Evolutionary conservation across 2,329 filamentous ascomycete species (phyloP).

Genomic region (Curvularia hawaiiensis): DNA sequence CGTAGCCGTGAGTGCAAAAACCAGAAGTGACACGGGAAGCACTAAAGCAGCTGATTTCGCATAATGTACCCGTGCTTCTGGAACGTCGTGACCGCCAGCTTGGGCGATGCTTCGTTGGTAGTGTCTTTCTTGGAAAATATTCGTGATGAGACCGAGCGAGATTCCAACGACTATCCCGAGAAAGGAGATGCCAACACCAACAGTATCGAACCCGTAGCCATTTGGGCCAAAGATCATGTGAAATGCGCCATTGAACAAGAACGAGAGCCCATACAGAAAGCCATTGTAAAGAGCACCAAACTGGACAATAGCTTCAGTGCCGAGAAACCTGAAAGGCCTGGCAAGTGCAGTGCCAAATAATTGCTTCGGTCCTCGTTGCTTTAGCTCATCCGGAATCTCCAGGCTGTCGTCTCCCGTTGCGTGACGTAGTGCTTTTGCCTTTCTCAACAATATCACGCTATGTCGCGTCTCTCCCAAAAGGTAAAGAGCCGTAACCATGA

Average conservation of each 20-base stretch:
- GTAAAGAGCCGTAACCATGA: constrained; percentile 48
- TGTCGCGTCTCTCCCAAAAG: constrained; percentile 53
- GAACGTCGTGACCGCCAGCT: constrained; percentile 43
- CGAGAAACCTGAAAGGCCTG: constrained; percentile 55
- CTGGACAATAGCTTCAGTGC: constrained; percentile 55
- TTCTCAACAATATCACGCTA: constrained; percentile 50
- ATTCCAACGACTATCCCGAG: constrained; percentile 50
- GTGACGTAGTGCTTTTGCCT: constrained; percentile 40
- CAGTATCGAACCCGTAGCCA: constrained; percentile 50
- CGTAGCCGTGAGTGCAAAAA: constrained; percentile 46
- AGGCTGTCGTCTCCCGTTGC: constrained; percentile 32
- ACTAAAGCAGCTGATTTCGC: constrained; percentile 50
- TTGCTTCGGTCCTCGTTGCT: constrained; percentile 46
- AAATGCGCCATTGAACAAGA: constrained; percentile 58
- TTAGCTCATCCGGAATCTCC: constrained; percentile 47
- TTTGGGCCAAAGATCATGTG: constrained; percentile 54
- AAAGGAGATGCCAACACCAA: constrained; percentile 51
- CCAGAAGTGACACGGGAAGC: constrained; percentile 40
- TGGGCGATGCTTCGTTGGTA: constrained; percentile 46
- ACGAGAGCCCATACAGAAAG: constrained; percentile 56
- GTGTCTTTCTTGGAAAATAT: constrained; percentile 53
- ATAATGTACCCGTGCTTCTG: constrained; percentile 52
- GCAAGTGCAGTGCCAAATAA: constrained; percentile 52
- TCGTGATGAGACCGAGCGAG: constrained; percentile 51
- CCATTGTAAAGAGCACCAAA: constrained; percentile 57